Conservation (phyloP, 2,329 filamentous ascomycete genomes). For the Botrytis sinoallii region DNA sequence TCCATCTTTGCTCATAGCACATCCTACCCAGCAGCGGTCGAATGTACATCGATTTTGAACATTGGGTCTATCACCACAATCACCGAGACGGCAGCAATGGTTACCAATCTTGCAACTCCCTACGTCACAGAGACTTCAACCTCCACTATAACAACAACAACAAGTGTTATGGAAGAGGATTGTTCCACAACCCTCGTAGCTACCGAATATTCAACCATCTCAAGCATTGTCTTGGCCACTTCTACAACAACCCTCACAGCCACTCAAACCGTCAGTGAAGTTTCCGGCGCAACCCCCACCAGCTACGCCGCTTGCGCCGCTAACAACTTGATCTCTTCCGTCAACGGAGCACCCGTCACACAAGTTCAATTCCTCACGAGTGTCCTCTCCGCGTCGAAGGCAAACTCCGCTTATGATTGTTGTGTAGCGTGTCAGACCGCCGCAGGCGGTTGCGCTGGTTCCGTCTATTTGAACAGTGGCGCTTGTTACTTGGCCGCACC, state of each 20-base stretch:
- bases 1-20: not conserved
- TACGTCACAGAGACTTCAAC: not conserved
- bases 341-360: not conserved
- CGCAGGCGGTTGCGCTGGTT: not conserved
- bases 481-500: not conserved
- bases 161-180: not conserved
- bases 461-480: not conserved
- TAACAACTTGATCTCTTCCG: not conserved
- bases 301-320: not conserved
- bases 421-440: not conserved
- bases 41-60: not conserved
- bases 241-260: not conserved
- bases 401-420: not conserved
- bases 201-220: not conserved
- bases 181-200: not conserved
- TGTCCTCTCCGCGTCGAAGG: not conserved
- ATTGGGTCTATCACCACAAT: not conserved
- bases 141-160: not conserved
- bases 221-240: not conserved
- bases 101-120: not conserved
- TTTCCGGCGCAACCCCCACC: not conserved
- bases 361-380: not conserved
- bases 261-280: not conserved
- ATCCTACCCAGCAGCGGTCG: not conserved
- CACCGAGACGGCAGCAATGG: not conserved